Percentiles rank a stretch among this genome's conserved stretches.
These are phyloP conservation scores for Penicillium sp. DNA, from an alignment of 2,329 filamentous ascomycete species.

Conservation along the genomic window DNA sequence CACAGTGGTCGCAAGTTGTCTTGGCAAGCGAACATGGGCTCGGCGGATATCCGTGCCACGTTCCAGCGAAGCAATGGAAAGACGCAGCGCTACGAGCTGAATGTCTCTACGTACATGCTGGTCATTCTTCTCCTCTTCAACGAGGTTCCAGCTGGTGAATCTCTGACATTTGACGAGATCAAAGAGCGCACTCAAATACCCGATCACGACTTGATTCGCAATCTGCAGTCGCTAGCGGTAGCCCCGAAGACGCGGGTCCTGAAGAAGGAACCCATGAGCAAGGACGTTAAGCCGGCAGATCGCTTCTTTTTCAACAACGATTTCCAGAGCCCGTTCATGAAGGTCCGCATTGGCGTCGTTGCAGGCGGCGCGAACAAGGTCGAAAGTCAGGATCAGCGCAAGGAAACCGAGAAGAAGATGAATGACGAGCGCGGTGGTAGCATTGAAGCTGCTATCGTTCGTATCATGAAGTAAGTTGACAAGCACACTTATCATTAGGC, in stretches of 20 bases:
- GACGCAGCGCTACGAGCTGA: slow-evolving; percentile 80
- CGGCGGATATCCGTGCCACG: slow-evolving; percentile 80
- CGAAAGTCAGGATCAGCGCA: slow-evolving; percentile 67
- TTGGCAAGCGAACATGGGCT: slow-evolving; percentile 77
- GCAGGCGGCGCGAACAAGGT: slow-evolving; percentile 76
- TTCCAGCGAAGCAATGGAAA: slow-evolving; percentile 73
- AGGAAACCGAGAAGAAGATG: slow-evolving; percentile 53
- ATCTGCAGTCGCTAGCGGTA: slow-evolving; percentile 78
- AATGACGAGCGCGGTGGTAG: slow-evolving; percentile 51
- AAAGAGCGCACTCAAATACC: slow-evolving; percentile 80
- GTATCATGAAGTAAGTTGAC: slow-evolving; percentile 54
- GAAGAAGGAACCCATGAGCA: slow-evolving; percentile 75
- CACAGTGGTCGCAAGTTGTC: slow-evolving; percentile 86
- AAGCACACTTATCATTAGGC: not conserved
- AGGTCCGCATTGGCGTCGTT: slow-evolving; percentile 87
- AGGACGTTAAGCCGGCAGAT: slow-evolving; percentile 74
- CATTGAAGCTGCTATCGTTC: slow-evolving; percentile 55
- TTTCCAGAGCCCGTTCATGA: slow-evolving; percentile 80
- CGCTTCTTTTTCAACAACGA: slow-evolving; percentile 78
- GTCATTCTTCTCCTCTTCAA: slow-evolving; percentile 89
- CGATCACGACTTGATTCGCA: slow-evolving; percentile 69
- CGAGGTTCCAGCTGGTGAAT: slow-evolving; percentile 58
- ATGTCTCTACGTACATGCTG: slow-evolving; percentile 91
- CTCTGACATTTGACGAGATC: slow-evolving; percentile 72
- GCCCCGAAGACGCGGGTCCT: slow-evolving; percentile 81